Percentiles rank a stretch among this genome's conserved stretches.
phyloP scores from a whole-genome alignment of 306 rosid species.

The Carpinus fangiana region DNA sequence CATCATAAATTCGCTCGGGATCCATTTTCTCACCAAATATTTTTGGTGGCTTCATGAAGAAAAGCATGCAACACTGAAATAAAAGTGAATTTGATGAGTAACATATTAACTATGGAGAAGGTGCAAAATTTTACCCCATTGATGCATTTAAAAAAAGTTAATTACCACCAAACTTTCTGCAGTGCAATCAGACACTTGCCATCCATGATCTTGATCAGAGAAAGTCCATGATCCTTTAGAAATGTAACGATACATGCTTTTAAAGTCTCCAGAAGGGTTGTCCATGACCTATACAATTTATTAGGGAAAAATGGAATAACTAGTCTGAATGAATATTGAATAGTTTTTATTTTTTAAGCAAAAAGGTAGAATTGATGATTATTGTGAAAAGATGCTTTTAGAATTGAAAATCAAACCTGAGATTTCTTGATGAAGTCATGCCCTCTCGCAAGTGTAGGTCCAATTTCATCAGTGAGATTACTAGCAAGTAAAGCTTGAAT shows the following conservation, averaged over 20 bases:
- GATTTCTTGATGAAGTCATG: slow-evolving; percentile 70
- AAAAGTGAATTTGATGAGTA: background rate
- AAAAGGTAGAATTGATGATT: background rate
- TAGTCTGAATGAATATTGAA: background rate
- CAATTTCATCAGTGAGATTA: slow-evolving; percentile 51
- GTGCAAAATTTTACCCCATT: background rate
- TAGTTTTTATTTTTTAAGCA: background rate
- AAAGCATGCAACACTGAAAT: slow-evolving; percentile 64
- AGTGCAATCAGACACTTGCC: slow-evolving; percentile 87
- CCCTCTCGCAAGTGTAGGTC: slow-evolving; percentile 46
- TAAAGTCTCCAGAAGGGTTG: slow-evolving; percentile 62
- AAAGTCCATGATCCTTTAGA: slow-evolving; percentile 85
- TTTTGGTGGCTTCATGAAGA: slow-evolving; percentile 59
- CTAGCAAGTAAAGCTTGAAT: slow-evolving; percentile 67
- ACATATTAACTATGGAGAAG: background rate
- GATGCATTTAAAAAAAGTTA: background rate
- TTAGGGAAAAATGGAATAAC: background rate
- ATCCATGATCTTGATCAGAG: slow-evolving; percentile 82
- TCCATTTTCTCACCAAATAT: slow-evolving; percentile 72
- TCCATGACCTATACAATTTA: slow-evolving; percentile 42
- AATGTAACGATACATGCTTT: slow-evolving; percentile 67
- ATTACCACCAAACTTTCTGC: slow-evolving; percentile 73
- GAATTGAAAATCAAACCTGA: slow-evolving; percentile 39
- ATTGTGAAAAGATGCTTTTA: background rate
- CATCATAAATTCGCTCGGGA: slow-evolving; percentile 51